These are phyloP conservation scores for Termitomyces sp. DNA, from an alignment of 768 basidiomycete genomes.

Conservation along the genomic window DNA sequence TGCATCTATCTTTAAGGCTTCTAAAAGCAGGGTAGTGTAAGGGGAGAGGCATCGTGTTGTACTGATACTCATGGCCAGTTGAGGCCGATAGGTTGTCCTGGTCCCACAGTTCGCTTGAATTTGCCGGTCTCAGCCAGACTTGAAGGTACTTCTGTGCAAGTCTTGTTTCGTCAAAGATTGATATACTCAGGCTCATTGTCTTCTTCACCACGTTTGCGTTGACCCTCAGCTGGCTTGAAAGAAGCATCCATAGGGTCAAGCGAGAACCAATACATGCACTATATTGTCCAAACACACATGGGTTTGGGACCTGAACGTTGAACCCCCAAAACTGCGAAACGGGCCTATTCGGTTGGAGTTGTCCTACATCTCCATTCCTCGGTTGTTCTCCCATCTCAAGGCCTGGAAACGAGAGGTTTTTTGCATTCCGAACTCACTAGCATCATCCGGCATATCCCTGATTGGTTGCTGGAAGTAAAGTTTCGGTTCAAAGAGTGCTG, in stretches of 20 bases:
- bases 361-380: too few species aligned
- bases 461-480: not conserved
- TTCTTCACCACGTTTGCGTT: not conserved
- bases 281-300: too few species aligned
- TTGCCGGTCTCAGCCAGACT: not conserved
- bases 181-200: not conserved
- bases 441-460: not conserved
- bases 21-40: not conserved
- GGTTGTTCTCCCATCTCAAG: not conserved
- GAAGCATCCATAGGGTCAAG: not conserved
- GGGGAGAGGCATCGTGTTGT: not conserved
- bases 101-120: not conserved
- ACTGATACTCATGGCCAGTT: not conserved
- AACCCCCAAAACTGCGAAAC: too few species aligned
- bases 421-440: not conserved
- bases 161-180: not conserved
- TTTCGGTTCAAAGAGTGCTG: not conserved
- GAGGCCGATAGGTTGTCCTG: not conserved
- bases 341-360: too few species aligned
- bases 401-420: not conserved
- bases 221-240: too few species aligned
- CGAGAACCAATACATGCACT: not conserved
- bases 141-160: not conserved
- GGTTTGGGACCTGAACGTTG: too few species aligned
- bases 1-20: not conserved